A percentile compares a stretch with the other conserved stretches of the same genome.
Evolutionary conservation across 768 basidiomycete species (phyloP).

Genomic region (Trametes villosa): DNA sequence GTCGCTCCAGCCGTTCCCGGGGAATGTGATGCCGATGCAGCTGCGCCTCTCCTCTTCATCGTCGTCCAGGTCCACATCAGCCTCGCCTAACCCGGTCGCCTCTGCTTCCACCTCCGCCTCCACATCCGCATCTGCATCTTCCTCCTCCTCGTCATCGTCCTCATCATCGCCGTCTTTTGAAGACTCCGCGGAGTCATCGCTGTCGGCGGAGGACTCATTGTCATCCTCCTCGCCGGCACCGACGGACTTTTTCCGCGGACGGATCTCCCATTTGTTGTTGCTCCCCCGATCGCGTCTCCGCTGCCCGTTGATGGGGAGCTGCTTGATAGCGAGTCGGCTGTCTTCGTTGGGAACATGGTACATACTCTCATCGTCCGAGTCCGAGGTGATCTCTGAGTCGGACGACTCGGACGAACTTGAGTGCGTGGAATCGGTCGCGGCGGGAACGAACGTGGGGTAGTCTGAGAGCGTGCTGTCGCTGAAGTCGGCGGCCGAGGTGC

Average conservation of each 20-base stretch:
- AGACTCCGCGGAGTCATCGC: conserved; percentile 56
- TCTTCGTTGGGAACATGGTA: conserved; percentile 15
- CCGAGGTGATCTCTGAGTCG: conserved; percentile 32
- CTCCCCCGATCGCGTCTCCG: conserved; percentile 40
- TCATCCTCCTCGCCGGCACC: conserved; percentile 70
- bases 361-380: conserved; percentile 19
- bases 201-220: conserved; percentile 58
- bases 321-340: conserved; percentile 6
- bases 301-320: conserved; percentile 26
- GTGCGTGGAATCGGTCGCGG: conserved; percentile 33
- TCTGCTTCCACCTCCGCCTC: conserved; percentile 41
- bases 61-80: conserved; percentile 30
- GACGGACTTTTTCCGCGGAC: conserved; percentile 72
- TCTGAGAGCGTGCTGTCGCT: conserved; percentile 29
- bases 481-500: conserved; percentile 23
- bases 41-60: conserved; percentile 37
- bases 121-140: conserved; percentile 28
- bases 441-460: conserved; percentile 41
- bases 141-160: conserved; percentile 60
- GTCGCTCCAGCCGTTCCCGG: conserved; percentile 79
- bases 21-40: conserved; percentile 46
- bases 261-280: conserved; percentile 63
- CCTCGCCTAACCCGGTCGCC: conserved; percentile 29
- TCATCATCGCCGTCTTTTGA: conserved; percentile 46
- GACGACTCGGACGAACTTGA: conserved; percentile 34